Base-by-base conservation (phyloP, 2,329 filamentous ascomycete species). In the Colletotrichum coccodes region DNA sequence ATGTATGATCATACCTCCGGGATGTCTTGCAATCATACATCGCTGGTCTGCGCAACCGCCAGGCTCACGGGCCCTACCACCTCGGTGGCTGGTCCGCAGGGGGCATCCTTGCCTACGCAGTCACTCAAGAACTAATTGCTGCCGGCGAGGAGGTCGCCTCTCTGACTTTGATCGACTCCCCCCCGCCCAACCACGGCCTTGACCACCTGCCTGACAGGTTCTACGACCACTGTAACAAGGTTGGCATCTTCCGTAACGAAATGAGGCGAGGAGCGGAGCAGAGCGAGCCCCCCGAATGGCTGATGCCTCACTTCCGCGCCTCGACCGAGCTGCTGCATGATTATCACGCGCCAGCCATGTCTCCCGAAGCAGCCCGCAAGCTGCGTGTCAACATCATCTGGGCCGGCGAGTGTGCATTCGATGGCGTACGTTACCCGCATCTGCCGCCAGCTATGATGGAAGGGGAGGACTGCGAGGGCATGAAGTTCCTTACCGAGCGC, bases 41-140 rank as follows among this genome's bases (percentile, higher is more conserved):
- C 0, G 54, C 34, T 2, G 61, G 54, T 16, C 42, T 64, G 3
- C 61, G 61, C 9, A 32, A n/a, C 5, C 44, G 46, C n/a, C 91
- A 94, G 78, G 89, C 91, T 2, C 74, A 82, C 11, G 92, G 92
- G 0, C 90, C 91, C 0, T 93, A 93, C 78, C 85, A 85, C 53
- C 80, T 94, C 0, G 87, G 89, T 18, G 92, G 92, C n/a, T 94
- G 92, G 92, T 92, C 89, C 6, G 91, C 91, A 0, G 92, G 92
- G 18, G 92, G 92, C 23, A 90, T 93, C 50, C 89, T 90, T 65
- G 91, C 91, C 40, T 93, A 88, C 73, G 89, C 92, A 70, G 88
- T 89, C 9, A 85, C 89, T 12, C 85, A 86, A 58, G 86, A 90
- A 70, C 83, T 93, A 16, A 84, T 84, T 62, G 83, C 84, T 66